Evolutionary conservation across 1,139 yeast species (phyloP).

Genomic region (Wickerhamomyces sp.): DNA sequence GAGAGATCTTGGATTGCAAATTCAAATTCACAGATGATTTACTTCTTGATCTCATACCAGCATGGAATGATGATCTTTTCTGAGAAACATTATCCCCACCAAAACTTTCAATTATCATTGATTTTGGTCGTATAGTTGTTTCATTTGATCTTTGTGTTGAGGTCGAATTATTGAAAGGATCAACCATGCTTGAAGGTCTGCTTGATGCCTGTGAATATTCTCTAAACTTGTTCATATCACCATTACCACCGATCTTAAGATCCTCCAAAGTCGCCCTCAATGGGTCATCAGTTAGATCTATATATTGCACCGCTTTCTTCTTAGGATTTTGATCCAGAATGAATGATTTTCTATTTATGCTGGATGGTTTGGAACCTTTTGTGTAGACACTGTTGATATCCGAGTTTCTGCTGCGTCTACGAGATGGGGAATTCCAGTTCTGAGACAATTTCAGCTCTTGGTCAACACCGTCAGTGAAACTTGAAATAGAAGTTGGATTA

Average conservation of each 20-base stretch:
- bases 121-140: slow-evolving; percentile 36
- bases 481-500: slow-evolving; percentile 43
- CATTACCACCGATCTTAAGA: slow-evolving; percentile 61
- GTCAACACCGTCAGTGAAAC: slow-evolving; percentile 24
- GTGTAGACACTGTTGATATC: slow-evolving; percentile 12
- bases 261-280: slow-evolving; percentile 60
- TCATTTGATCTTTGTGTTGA: slow-evolving; percentile 24
- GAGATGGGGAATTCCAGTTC: slow-evolving; percentile 51
- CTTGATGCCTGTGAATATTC: slow-evolving; percentile 7
- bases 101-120: slow-evolving; percentile 32
- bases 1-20: slow-evolving; percentile 24
- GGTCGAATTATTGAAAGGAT: slow-evolving; percentile 26
- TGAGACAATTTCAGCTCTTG: slow-evolving; percentile 29
- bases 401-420: slow-evolving; percentile 26
- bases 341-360: slow-evolving; percentile 20
- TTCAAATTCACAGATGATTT: slow-evolving; percentile 25
- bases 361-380: slow-evolving; percentile 4
- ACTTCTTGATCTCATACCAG: slow-evolving; percentile 21
- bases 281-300: slow-evolving; percentile 33
- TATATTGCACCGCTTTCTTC: slow-evolving; percentile 6
- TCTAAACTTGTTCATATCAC: slow-evolving; percentile 38
- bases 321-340: slow-evolving; percentile 11
- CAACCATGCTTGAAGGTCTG: slow-evolving; percentile 8
- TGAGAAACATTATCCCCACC: slow-evolving; percentile 2
- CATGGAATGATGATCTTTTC: slow-evolving; percentile 27